Conservation (phyloP, 2,329 filamentous ascomycete species). For the Sarocladium strictum region DNA sequence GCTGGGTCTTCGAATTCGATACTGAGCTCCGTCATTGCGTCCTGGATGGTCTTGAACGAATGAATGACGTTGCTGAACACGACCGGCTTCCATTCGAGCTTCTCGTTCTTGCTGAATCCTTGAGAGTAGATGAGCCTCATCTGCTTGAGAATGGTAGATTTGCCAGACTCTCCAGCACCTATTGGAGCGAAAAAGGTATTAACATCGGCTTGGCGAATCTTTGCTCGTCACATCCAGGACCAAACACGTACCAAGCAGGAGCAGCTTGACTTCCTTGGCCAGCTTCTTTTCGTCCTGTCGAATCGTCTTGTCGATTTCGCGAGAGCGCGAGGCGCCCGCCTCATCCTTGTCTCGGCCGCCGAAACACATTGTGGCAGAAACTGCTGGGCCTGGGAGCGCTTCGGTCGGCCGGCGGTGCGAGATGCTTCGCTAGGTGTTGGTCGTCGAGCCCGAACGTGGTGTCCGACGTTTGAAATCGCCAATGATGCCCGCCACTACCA, state of each 20-base stretch:
- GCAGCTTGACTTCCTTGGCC: conserved; percentile 84
- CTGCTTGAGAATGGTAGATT: conserved; percentile 96
- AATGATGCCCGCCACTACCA: neutral
- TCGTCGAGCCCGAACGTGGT: neutral
- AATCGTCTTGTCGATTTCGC: conserved; percentile 81
- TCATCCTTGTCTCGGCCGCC: conserved; percentile 46
- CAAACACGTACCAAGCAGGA: conserved; percentile 72
- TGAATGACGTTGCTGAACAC: conserved; percentile 94
- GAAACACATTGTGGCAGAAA: conserved; percentile 53
- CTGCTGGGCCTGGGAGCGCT: neutral
- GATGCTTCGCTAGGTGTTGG: neutral
- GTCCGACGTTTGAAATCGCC: neutral
- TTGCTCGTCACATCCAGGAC: no score
- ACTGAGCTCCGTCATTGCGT: conserved; percentile 82
- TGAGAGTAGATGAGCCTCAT: conserved; percentile 97
- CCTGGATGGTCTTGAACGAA: conserved; percentile 82
- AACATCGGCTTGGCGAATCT: no score
- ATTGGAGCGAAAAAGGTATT: no score
- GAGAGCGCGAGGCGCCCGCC: conserved; percentile 48
- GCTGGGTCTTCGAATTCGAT: conserved; percentile 73
- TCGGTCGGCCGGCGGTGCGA: neutral
- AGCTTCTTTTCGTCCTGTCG: conserved; percentile 83
- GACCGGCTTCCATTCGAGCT: conserved; percentile 89
- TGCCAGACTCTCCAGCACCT: conserved; percentile 88
- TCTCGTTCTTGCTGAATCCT: conserved; percentile 84